Evolutionary conservation across 352 stramenopile genomes (phyloP).

Genomic region (Globisporangium orthogonon): DNA sequence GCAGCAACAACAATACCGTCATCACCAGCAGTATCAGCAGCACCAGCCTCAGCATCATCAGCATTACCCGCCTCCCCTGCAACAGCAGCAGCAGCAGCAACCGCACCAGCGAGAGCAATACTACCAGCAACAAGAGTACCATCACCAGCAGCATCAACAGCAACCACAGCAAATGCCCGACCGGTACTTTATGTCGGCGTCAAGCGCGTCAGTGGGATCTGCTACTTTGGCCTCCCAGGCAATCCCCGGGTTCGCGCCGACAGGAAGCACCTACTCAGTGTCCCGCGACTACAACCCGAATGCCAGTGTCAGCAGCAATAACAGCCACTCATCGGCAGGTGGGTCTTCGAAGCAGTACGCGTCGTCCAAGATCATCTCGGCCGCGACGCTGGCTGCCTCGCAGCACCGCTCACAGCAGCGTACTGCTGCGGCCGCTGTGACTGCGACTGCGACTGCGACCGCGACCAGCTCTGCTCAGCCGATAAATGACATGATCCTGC

Average conservation of each 20-base stretch:
- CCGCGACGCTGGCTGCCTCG: neutral
- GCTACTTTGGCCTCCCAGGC: neutral
- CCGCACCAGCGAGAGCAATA: neutral
- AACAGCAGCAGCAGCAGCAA: neutral
- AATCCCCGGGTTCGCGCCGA: neutral
- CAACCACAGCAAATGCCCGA: neutral
- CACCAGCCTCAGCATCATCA: neutral
- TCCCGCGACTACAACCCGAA: neutral
- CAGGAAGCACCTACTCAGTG: neutral
- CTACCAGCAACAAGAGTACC: slow-evolving; percentile 1
- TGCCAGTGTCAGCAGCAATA: slow-evolving; percentile 3
- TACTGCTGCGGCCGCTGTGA: neutral
- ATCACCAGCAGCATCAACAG: neutral
- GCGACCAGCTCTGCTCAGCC: neutral
- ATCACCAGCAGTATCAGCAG: slow-evolving; percentile 4
- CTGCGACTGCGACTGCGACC: neutral
- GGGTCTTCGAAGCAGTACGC: slow-evolving; percentile 1
- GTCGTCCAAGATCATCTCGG: slow-evolving; percentile 16
- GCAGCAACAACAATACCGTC: no score
- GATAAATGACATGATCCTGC: slow-evolving; percentile 25
- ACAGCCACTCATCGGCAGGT: neutral
- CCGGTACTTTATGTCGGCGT: neutral
- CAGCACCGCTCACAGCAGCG: slow-evolving; percentile 2
- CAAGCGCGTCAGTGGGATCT: neutral
- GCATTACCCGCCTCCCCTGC: neutral